These are phyloP conservation scores for Yarrowia osloensis DNA, from an alignment of 805 yeast species.

Conservation along the genomic window DNA sequence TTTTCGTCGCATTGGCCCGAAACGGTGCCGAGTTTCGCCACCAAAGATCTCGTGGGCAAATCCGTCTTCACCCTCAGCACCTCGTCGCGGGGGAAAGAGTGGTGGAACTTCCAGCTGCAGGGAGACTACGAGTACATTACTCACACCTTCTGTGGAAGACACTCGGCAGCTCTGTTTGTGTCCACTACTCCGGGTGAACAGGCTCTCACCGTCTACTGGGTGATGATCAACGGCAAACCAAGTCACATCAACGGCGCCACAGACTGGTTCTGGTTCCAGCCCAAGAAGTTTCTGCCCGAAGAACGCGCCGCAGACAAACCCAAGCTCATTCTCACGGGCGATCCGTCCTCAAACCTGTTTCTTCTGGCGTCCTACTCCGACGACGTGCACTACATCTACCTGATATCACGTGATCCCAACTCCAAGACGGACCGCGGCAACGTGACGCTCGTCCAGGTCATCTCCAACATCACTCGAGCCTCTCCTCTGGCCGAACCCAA, in stretches of 20 bases:
- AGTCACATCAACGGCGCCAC: constrained; percentile 4
- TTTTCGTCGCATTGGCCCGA: constrained; percentile 10
- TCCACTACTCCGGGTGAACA: constrained; percentile 6
- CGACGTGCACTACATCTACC: constrained; percentile 11
- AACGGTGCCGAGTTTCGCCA: neutral
- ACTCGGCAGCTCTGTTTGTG: neutral
- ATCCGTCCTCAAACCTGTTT: constrained; percentile 1
- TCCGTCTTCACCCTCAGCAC: constrained; percentile 10
- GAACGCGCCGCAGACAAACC: neutral
- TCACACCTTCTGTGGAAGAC: neutral
- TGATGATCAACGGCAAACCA: neutral
- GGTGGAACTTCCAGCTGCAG: constrained; percentile 28
- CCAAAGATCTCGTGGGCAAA: neutral
- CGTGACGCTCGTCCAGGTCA: neutral
- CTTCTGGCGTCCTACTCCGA: constrained; percentile 1
- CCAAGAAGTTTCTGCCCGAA: neutral
- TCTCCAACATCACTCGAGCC: neutral
- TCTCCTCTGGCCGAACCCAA: constrained; percentile 3
- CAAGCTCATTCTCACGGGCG: constrained; percentile 1
- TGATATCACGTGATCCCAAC: constrained; percentile 5
- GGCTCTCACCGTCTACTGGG: neutral
- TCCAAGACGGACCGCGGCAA: constrained; percentile 10
- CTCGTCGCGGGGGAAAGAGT: neutral
- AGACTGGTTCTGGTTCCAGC: constrained; percentile 27
- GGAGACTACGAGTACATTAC: constrained; percentile 4